These are phyloP conservation scores for Cylindrotheca fusiformis DNA, from an alignment of 108 stramenopile genomes.

Conservation along the genomic window DNA sequence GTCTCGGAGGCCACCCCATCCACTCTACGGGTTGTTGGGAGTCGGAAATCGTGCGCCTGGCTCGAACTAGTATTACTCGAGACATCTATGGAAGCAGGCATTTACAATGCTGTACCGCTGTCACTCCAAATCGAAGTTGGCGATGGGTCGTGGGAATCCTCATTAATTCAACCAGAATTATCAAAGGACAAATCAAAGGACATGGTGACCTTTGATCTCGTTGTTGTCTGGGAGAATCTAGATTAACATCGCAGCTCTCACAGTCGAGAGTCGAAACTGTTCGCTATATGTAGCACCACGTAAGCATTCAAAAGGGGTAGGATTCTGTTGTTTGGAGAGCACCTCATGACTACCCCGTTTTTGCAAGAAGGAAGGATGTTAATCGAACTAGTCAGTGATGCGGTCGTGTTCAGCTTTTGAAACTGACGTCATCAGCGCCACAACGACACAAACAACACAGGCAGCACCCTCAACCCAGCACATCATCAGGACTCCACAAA, in stretches of 20 bases:
- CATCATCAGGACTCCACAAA: background rate
- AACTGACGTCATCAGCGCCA: background rate
- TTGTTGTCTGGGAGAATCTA: constrained; percentile 30
- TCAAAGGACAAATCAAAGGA: constrained; percentile 16
- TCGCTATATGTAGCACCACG: no score
- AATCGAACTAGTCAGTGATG: no score
- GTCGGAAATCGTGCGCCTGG: constrained; percentile 57
- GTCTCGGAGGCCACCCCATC: constrained; percentile 12
- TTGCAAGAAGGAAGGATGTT: no score
- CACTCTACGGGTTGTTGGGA: constrained; percentile 36
- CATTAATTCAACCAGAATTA: constrained; percentile 44
- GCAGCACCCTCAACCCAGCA: background rate
- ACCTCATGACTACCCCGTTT: no score
- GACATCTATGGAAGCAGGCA: background rate
- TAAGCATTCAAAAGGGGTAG: no score
- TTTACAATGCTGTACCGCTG: constrained; percentile 49
- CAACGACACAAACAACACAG: background rate
- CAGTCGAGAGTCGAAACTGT: no score
- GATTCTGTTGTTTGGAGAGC: no score
- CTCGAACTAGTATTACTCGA: constrained; percentile 47
- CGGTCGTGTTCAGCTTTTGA: no score
- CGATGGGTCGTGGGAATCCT: constrained; percentile 82
- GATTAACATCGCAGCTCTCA: background rate
- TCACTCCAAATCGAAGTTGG: constrained; percentile 73
- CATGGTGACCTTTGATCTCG: constrained; percentile 33